Conservation (phyloP, 2,329 filamentous ascomycete genomes). For the Sphaerulina populicola region DNA sequence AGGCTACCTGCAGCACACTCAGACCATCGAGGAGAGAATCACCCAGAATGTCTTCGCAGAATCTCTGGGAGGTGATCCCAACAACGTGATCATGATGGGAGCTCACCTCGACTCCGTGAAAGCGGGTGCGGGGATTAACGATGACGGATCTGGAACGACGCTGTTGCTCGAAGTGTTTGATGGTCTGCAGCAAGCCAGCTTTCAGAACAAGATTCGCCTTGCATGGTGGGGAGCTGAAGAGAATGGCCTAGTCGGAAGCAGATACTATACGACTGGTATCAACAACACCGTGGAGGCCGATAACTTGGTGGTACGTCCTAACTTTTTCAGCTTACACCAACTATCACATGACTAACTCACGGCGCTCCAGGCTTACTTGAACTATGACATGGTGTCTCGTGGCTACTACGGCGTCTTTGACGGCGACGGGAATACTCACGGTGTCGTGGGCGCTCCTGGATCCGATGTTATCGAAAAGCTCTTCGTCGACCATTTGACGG, state of each 20-base stretch:
- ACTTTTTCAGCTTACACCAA: conserved; percentile 59
- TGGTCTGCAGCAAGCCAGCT: conserved; percentile 59
- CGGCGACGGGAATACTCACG: conserved; percentile 36
- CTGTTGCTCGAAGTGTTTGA: conserved; percentile 52
- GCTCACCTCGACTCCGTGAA: conserved; percentile 36
- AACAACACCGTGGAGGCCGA: conserved; percentile 44
- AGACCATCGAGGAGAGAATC: conserved; percentile 39
- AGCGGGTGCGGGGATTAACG: conserved; percentile 65
- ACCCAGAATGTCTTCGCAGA: conserved; percentile 53
- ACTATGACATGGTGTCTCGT: conserved; percentile 6
- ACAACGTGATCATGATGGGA: conserved; percentile 22
- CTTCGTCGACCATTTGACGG: conserved; percentile 16
- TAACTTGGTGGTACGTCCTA: conserved; percentile 55
- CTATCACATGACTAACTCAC: conserved; percentile 58
- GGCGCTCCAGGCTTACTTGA: conserved; percentile 43
- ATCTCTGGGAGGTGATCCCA: conserved; percentile 38
- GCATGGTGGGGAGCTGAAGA: conserved; percentile 58
- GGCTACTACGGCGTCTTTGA: conserved; percentile 7
- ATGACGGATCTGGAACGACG: conserved; percentile 62
- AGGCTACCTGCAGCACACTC: conserved; percentile 36
- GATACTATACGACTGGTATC: conserved; percentile 43
- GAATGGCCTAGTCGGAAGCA: conserved; percentile 50
- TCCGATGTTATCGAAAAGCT: conserved; percentile 17
- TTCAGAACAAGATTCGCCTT: conserved; percentile 63
- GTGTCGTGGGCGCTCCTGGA: conserved; percentile 10